Evolutionary conservation across 2,329 filamentous ascomycete genomes (phyloP), one percentile per base, ranked within the genome.

Genomic region (Curvularia hawaiiensis): DNA sequence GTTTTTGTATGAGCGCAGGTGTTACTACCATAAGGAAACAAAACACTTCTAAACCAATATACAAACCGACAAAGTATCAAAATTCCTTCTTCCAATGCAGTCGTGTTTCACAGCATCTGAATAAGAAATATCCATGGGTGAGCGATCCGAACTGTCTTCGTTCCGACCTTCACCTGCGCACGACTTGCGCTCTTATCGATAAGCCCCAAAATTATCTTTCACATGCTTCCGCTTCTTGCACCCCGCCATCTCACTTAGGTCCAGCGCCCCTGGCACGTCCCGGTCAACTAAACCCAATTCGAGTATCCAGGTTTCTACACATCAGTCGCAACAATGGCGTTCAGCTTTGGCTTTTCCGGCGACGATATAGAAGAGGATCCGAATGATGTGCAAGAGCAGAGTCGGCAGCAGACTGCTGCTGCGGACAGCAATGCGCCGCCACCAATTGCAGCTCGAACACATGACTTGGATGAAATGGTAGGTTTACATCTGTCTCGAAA

Each of bases 291-390:
- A 18, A 22, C 47, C 35, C 35, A 8, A 40, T 50, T 50, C 35
- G 47, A 50, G 14, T 38, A 48, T 47, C 16, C 26, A 26, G 26
- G 22, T 10, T 26, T 24, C 35, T 28, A 40, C 28, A 9, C 31
- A 35, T 22, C 50, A n/a, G 18, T 11, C 12, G 22, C 14, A 48
- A 64, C 57, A 28, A 73, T 73, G 71, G 54, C 72, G 8, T 86
- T 87, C 69, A 82, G 81, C 56, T 87, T 87, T 60, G 83, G 83
- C 18, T 87, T 87, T 65, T 79, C 81, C 0, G 83, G 82, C 20
- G 84, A 87, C 58, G 84, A 86, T 64, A 85, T 85, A 71, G 83
- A 84, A 50, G 74, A 78, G 26, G 80, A 82, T 53, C 67, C 69
- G n/a, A 71, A 78, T 43, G 74, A 78, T 60, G 65, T 66, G 4